phyloP scores from a whole-genome alignment of 2,329 filamentous ascomycete species.

The Colletotrichum agaves region DNA sequence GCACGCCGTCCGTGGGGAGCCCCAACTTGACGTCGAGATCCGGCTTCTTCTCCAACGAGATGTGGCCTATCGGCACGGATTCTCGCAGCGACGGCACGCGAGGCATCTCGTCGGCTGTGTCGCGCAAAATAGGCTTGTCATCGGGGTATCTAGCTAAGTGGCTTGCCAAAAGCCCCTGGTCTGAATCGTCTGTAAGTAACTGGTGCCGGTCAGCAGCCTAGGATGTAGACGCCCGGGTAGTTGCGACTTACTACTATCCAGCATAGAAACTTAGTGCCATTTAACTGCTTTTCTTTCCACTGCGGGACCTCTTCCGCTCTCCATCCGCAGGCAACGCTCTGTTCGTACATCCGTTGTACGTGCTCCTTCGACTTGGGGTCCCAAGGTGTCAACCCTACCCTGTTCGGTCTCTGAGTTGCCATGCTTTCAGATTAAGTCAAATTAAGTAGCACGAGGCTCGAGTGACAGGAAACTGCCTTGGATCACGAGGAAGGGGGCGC shows the following conservation, averaged over 20 bases:
- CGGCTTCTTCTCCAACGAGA: constrained; percentile 17
- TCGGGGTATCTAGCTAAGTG: not conserved
- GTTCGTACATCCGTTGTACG: not conserved
- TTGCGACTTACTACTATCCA: not conserved
- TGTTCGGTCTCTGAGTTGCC: no score
- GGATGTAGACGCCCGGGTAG: no score
- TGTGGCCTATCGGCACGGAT: not conserved
- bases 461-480: no score
- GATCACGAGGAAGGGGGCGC: no score
- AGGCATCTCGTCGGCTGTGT: not conserved
- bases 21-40: constrained; percentile 46
- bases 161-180: not conserved
- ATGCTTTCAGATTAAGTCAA: no score
- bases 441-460: no score
- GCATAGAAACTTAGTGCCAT: not conserved
- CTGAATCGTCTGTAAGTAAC: not conserved
- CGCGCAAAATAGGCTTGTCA: not conserved
- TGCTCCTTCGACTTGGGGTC: not conserved
- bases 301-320: not conserved
- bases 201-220: not conserved
- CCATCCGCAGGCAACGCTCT: not conserved
- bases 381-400: no score
- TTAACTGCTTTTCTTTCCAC: not conserved
- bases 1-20: constrained; percentile 44
- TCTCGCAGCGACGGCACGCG: not conserved